Conservation (phyloP, 2,329 filamentous ascomycete genomes). For the Trichoderma cornu-damae region DNA sequence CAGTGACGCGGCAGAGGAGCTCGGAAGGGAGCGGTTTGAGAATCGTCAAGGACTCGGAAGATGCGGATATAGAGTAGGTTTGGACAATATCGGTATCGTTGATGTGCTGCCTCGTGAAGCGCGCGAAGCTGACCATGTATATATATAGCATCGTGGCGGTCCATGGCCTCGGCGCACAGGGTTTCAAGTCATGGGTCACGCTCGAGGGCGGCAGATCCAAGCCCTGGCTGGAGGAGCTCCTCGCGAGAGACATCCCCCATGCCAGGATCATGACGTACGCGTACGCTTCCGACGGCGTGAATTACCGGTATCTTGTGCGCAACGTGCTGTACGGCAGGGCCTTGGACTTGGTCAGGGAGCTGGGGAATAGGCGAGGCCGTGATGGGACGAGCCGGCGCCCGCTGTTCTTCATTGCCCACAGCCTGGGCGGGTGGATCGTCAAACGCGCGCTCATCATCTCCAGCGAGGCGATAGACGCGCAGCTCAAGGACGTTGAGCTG, state of each 20-base stretch:
- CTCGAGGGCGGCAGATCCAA: conserved; percentile 22
- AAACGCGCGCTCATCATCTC: conserved; percentile 28
- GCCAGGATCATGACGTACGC: conserved; percentile 28
- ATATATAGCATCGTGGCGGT: conserved; percentile 27
- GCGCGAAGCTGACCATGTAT: neutral
- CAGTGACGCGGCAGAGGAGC: conserved; percentile 22
- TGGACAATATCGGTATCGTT: neutral
- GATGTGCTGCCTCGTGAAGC: neutral
- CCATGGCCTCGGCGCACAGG: conserved; percentile 26
- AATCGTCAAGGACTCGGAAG: conserved; percentile 23
- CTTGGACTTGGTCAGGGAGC: conserved; percentile 23
- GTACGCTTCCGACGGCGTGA: conserved; percentile 24
- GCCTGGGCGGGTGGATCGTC: conserved; percentile 29
- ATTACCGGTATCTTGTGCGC: conserved; percentile 25
- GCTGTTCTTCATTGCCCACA: conserved; percentile 28
- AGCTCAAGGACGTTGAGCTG: conserved; percentile 25
- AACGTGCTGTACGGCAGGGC: conserved; percentile 27
- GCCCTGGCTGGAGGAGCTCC: conserved; percentile 26
- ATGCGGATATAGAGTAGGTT: conserved; percentile 27
- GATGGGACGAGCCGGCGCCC: conserved; percentile 24
- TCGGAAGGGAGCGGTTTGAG: conserved; percentile 22
- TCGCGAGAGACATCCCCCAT: conserved; percentile 24
- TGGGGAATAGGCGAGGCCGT: conserved; percentile 21
- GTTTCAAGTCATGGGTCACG: conserved; percentile 27
- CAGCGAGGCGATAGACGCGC: conserved; percentile 24